Evolutionary conservation across 2,329 filamentous ascomycete genomes (phyloP).

Genomic region (Fragosphaeria purpurea): DNA sequence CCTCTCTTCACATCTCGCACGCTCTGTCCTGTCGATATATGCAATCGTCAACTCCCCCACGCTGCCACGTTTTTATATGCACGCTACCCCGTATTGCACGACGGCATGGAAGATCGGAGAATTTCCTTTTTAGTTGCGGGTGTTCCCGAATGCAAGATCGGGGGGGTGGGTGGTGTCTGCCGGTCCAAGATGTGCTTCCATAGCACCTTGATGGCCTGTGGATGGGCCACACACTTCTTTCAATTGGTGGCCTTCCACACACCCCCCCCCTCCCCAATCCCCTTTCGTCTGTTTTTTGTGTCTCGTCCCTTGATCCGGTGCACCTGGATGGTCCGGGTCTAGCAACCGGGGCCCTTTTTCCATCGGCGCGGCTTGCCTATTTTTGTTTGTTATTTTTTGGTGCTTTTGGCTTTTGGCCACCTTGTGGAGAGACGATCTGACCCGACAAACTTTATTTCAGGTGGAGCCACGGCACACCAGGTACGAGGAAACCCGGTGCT

Average conservation of each 20-base stretch:
- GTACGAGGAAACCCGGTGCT: slow-evolving; percentile 37
- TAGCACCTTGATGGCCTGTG: slow-evolving; percentile 12
- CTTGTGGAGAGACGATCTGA: slow-evolving; percentile 19
- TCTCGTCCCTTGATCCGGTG: background rate
- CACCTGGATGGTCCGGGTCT: slow-evolving; percentile 1
- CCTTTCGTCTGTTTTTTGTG: background rate
- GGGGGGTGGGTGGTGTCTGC: too few species aligned
- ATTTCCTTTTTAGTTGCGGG: slow-evolving; percentile 7
- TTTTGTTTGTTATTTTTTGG: slow-evolving; percentile 6
- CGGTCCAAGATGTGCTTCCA: too few species aligned
- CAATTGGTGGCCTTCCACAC: slow-evolving; percentile 4
- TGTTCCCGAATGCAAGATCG: slow-evolving; percentile 5
- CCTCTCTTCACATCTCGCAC: background rate
- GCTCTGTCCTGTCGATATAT: too few species aligned
- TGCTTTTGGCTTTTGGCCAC: background rate
- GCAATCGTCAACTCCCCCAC: background rate
- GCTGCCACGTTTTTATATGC: background rate
- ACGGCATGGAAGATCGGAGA: background rate
- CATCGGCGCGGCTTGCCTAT: slow-evolving; percentile 1
- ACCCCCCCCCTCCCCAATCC: background rate
- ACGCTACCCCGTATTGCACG: background rate
- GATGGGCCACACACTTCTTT: background rate
- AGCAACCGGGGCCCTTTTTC: background rate
- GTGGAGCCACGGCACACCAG: slow-evolving; percentile 66
- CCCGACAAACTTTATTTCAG: slow-evolving; percentile 31